Percentiles rank a stretch among this genome's conserved stretches.
Conservation (phyloP, 352 stramenopile species). For the Phytophthora fragariaefolia region DNA sequence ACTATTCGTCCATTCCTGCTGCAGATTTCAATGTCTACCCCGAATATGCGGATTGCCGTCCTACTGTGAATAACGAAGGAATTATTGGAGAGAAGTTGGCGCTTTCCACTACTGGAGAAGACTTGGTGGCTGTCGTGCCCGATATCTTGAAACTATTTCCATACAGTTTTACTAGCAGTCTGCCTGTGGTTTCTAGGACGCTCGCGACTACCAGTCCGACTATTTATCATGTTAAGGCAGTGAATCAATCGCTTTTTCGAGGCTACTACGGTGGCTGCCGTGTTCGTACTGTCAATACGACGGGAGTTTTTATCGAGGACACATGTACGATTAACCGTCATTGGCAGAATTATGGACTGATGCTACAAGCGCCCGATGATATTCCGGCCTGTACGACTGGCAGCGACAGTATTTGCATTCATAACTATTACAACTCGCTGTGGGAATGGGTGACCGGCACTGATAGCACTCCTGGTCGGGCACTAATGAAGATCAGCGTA, state of each 20-base stretch:
- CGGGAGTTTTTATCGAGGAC: constrained; percentile 31
- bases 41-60: constrained; percentile 34
- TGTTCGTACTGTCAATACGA: constrained; percentile 26
- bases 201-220: constrained; percentile 19
- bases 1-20: constrained; percentile 28
- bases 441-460: constrained; percentile 2
- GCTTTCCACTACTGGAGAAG: constrained; percentile 19
- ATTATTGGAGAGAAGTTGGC: constrained; percentile 24
- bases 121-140: constrained; percentile 30
- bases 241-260: constrained; percentile 33
- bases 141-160: constrained; percentile 37
- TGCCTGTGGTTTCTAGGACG: constrained; percentile 12
- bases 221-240: constrained; percentile 23
- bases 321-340: constrained; percentile 17
- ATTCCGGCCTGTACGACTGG: constrained; percentile 24
- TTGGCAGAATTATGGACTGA: constrained; percentile 33
- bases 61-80: constrained; percentile 14
- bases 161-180: constrained; percentile 31
- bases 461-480: background rate
- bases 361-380: constrained; percentile 31
- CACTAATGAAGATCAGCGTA: constrained; percentile 18
- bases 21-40: constrained; percentile 37
- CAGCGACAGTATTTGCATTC: constrained; percentile 26
- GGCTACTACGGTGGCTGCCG: constrained; percentile 34
- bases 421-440: constrained; percentile 18